Base-by-base conservation (phyloP, 805 yeast species). In the Kuraishia piskuri region DNA sequence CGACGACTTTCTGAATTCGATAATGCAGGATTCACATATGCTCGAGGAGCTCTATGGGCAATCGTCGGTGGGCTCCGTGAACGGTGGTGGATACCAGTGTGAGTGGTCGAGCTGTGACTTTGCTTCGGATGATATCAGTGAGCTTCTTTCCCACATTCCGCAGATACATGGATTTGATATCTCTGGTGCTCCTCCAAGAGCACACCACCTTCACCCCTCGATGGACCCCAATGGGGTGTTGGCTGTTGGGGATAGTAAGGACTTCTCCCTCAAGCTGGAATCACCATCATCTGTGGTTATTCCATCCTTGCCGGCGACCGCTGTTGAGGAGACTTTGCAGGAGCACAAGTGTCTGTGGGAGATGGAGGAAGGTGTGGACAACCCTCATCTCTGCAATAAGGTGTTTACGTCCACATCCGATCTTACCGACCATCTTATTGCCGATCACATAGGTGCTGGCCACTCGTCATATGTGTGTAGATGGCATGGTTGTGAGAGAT, bases 401-500 rank as follows among this genome's bases (percentile, higher is more conserved):
- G 56, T 56, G 1, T 90, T 88, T 61, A 54, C 61, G 3, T 65
- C 77, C 5, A 78, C 86, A 2, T 79, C 80, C 14, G 86, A 77
- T 5, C 72, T 94, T 51, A 89, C 90, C 44, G 72, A 77, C 4
- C 99, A 94, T 67, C 61, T 94, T 20, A 77, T 82, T 8, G 66
- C 71, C 5, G 75, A 68, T 20, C 99, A 94, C 64, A 73, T 94
- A 19, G 86, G 87, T 1, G 77, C 84, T 9, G 90, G 97, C 1
- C 78, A 86, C 63, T 77, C 86, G 1, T 67, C 70, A 22, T 90
- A 91, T 63, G 66, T 67, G 14, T 94, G 99, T 64, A 61, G 68
- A 46, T 94, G 99, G 99, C 66, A 74, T 9, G 85, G 79, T 2
- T 94, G 99, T 68, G 77, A 77, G 22, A 78, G 97, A 44, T 65